Conservation (phyloP, 2,329 filamentous ascomycete genomes). For the Fusarium siculi region DNA sequence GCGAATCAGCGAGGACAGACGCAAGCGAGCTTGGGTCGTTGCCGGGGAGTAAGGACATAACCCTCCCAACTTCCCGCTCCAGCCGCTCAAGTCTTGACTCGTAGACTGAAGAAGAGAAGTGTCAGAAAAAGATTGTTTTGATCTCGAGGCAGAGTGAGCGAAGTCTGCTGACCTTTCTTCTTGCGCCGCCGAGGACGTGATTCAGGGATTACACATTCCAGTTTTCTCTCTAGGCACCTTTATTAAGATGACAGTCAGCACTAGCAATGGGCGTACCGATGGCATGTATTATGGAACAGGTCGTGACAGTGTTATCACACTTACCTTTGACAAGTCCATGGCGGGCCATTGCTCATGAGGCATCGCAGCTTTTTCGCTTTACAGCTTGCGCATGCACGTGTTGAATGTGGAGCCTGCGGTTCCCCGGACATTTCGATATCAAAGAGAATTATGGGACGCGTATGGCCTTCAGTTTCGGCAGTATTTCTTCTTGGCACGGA, state of each 20-base stretch:
- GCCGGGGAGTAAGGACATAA: not conserved
- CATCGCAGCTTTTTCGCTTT: not conserved
- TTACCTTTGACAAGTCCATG: not conserved
- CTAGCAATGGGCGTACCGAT: too few relatives aligned
- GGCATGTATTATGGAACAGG: accelerated
- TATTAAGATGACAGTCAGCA: not conserved
- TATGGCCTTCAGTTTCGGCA: not conserved
- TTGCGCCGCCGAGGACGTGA: not conserved
- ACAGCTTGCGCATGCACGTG: not conserved
- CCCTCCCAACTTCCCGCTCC: not conserved
- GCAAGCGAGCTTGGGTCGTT: not conserved
- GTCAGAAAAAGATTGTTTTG: accelerated
- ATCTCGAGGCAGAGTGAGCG: not conserved
- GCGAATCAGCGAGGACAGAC: not conserved
- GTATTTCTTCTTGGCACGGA: not conserved
- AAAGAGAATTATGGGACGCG: not conserved
- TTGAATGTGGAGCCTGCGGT: not conserved
- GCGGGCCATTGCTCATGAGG: not conserved
- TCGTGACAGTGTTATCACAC: not conserved
- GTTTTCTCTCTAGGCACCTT: not conserved
- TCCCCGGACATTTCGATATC: not conserved
- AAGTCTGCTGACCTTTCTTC: not conserved
- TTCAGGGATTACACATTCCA: not conserved
- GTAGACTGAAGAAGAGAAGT: not conserved
- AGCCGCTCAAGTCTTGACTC: not conserved